Evolutionary conservation across 2,329 filamentous ascomycete species (phyloP), one percentile per base, ranked within the genome.

Genomic region (Bertia moriformis): DNA sequence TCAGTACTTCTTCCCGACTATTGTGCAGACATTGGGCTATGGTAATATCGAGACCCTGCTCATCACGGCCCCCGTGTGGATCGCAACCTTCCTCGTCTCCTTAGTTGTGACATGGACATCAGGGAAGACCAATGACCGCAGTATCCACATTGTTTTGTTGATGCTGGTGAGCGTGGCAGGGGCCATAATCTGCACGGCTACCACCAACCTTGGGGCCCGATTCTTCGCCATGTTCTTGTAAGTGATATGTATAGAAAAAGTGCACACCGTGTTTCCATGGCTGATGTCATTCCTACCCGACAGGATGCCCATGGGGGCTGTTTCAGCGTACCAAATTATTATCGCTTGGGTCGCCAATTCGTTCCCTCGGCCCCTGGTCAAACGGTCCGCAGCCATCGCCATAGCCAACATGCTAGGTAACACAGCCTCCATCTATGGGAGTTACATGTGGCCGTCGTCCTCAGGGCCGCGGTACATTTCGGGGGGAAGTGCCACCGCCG

Each of bases 341-440:
- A 78, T 85, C 36, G 73, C 78, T 0, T 71, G 69, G 48, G 75
- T 85, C 22, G 73, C 74, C 3, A 82, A 83, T 44, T 78, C 81
- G 5, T 68, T 86, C 24, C 78, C 80, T 0, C 82, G 80, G 54
- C 78, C 81, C 1, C 55, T 79, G 2, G 78, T 76, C 2, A 74
- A 79, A 37, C 68, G 78, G 2, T 80, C 79, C 3, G 69, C 71
- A 2, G 69, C 69, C 3, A 78, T 84, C 39, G 72, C 78, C 5
- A 65, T 83, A n/a, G 59, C 78, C 37, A 81, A 82, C 49, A 57
- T 80, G 46, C 61, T 84, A 32, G 80, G 78, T 0, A 81, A 80
- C 51, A 69, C 55, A 5, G 62, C 63, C 1, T 63, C 57, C 38
- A 65, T 67, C 29, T 69, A 68, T 38, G 55, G 55, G 13, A 59